A percentile compares a stretch with the other conserved stretches of the same genome.
phyloP scores from a whole-genome alignment of 352 stramenopile genomes.

The Phytophthora hibernalis region DNA sequence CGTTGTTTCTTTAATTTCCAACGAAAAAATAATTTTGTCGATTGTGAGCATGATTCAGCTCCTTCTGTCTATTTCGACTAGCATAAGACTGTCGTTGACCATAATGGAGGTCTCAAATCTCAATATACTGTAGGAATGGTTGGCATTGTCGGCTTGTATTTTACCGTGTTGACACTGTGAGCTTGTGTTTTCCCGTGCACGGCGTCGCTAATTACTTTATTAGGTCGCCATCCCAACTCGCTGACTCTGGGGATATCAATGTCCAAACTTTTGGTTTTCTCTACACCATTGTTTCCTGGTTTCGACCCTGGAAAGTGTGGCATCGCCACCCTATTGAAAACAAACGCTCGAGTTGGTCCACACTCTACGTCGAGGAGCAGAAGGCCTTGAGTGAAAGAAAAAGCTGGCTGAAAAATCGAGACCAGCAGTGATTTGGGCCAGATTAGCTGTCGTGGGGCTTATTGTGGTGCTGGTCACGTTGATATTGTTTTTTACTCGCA shows the following conservation, averaged over 20 bases:
- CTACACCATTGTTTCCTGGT: background rate
- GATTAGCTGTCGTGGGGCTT: slow-evolving; percentile 16
- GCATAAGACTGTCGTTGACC: too few species aligned
- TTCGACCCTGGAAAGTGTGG: background rate
- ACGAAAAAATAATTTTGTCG: too few species aligned
- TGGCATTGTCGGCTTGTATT: too few species aligned
- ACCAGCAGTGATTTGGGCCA: slow-evolving; percentile 9
- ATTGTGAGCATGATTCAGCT: too few species aligned
- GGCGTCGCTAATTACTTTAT: background rate
- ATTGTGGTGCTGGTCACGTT: slow-evolving; percentile 29
- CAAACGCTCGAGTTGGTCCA: background rate
- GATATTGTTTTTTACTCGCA: slow-evolving; percentile 8
- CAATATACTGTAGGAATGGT: too few species aligned
- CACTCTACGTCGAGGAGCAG: background rate
- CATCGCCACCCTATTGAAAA: background rate
- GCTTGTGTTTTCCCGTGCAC: background rate
- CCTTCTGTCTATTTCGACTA: too few species aligned
- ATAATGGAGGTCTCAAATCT: too few species aligned
- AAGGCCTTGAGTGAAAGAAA: background rate
- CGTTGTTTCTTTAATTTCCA: too few species aligned
- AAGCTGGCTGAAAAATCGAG: background rate
- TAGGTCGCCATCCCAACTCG: background rate
- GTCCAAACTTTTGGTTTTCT: background rate
- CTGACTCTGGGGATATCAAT: background rate
- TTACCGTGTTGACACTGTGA: background rate